Evolutionary conservation across 1,284 basidiomycete genomes (phyloP).

Genomic region (Tylopilus sp.): DNA sequence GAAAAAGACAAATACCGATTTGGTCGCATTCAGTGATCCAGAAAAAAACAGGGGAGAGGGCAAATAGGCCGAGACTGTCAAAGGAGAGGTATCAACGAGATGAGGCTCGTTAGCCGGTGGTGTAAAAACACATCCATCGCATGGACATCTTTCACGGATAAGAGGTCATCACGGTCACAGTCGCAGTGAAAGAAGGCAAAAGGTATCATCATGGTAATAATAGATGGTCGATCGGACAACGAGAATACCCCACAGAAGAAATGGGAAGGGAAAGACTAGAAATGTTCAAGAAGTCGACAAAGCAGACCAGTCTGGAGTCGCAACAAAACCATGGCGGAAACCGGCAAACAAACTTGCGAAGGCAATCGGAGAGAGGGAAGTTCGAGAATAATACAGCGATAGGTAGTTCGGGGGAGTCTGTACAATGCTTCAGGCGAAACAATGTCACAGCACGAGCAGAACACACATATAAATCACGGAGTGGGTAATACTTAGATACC

Average conservation of each 20-base stretch:
- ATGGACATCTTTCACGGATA: conserved; percentile 19
- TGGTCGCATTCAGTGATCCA: background rate
- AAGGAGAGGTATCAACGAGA: conserved; percentile 31
- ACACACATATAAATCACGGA: conserved; percentile 5
- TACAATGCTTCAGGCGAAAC: conserved; percentile 16
- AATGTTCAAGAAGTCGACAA: conserved; percentile 13
- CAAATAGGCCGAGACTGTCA: background rate
- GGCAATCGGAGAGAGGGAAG: background rate
- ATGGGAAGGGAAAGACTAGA: background rate
- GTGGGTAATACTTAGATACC: conserved; percentile 45
- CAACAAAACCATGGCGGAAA: conserved; percentile 23
- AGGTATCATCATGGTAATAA: background rate
- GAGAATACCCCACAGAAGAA: conserved; percentile 1
- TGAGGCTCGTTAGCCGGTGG: conserved; percentile 35
- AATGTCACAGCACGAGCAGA: conserved; percentile 9
- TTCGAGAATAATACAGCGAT: conserved; percentile 24
- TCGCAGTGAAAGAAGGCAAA: background rate
- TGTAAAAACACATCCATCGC: conserved; percentile 22
- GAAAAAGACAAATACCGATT: background rate
- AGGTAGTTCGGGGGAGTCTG: conserved; percentile 16
- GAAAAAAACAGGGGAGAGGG: background rate
- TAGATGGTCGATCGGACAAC: conserved; percentile 10
- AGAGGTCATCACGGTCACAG: conserved; percentile 1
- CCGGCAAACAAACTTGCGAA: conserved; percentile 18
- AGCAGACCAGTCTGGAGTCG: conserved; percentile 30